phyloP scores from a whole-genome alignment of 129 eudicot genomes.

The Flaveria ramosissima region DNA sequence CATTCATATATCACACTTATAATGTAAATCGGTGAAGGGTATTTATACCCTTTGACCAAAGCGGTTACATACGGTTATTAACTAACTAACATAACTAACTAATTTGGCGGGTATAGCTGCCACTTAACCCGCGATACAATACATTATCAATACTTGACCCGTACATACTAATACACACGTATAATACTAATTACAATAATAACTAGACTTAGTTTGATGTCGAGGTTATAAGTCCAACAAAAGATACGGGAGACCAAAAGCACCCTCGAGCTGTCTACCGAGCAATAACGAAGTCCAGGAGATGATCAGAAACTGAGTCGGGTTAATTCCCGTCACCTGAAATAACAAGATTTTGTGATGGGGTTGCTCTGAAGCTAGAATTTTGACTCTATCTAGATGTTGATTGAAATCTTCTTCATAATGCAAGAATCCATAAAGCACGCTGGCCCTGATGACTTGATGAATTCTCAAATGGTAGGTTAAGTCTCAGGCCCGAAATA shows the following conservation, averaged over 20 bases:
- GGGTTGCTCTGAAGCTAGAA: constrained; percentile 49
- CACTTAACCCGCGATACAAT: no score
- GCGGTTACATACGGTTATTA: no score
- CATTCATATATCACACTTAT: no score
- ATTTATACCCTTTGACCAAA: no score
- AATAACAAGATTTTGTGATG: constrained; percentile 43
- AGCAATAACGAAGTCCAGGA: constrained; percentile 47
- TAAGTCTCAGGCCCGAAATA: constrained; percentile 36
- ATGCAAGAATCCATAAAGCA: constrained; percentile 39
- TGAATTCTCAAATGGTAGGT: constrained; percentile 30
- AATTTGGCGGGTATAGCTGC: no score
- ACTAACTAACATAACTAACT: no score
- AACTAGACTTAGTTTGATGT: no score
- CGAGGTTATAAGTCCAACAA: no score
- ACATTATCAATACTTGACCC: no score
- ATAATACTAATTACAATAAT: no score
- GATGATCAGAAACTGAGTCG: constrained; percentile 59
- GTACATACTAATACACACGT: no score
- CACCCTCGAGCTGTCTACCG: constrained; percentile 63
- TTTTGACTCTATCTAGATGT: constrained; percentile 54
- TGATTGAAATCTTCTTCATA: constrained; percentile 46
- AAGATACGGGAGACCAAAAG: constrained; percentile 62
- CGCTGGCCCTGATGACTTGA: constrained; percentile 39
- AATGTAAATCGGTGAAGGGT: no score
- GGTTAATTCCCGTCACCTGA: constrained; percentile 34